Percentiles rank a stretch among this genome's conserved stretches.
These are phyloP conservation scores for Theileria equi DNA, from an alignment of 169 alveolate species.

Conservation along the genomic window DNA sequence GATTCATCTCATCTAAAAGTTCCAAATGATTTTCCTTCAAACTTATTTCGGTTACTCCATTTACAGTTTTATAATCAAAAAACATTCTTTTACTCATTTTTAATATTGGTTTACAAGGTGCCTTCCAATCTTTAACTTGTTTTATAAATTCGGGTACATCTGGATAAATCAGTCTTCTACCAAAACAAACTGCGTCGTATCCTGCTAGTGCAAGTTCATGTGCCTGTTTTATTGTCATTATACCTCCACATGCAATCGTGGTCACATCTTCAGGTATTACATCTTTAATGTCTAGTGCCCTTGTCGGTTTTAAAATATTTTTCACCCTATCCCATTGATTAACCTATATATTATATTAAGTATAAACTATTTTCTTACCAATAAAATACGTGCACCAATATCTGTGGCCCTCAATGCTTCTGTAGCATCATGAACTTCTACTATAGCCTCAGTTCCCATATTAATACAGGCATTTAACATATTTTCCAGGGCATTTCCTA, in stretches of 20 bases:
- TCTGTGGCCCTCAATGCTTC: conserved; percentile 68
- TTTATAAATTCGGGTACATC: conserved; percentile 65
- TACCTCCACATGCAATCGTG: conserved; percentile 70
- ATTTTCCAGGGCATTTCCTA: conserved; percentile 65
- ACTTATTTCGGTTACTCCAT: conserved; percentile 2
- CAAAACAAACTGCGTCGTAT: conserved; percentile 74
- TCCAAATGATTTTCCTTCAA: conserved; percentile 15
- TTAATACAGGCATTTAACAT: conserved; percentile 64
- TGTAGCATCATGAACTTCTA: conserved; percentile 71
- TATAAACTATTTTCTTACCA: conserved; percentile 11
- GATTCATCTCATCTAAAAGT: conserved; percentile 45
- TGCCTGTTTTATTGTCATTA: conserved; percentile 52
- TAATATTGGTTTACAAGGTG: conserved; percentile 60
- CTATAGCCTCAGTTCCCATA: conserved; percentile 77
- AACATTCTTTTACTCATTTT: conserved; percentile 45
- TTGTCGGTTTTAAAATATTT: conserved; percentile 62
- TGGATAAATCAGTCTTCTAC: conserved; percentile 56
- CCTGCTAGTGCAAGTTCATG: conserved; percentile 72
- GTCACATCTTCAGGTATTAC: conserved; percentile 62
- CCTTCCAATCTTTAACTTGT: conserved; percentile 64
- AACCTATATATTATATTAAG: conserved; percentile 23
- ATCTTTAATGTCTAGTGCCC: conserved; percentile 71
- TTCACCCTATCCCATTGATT: conserved; percentile 73
- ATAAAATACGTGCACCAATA: conserved; percentile 53
- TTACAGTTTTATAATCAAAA: conserved; percentile 3